phyloP scores from a whole-genome alignment of 495 filamentous ascomycete species.

The Cercophora samala region DNA sequence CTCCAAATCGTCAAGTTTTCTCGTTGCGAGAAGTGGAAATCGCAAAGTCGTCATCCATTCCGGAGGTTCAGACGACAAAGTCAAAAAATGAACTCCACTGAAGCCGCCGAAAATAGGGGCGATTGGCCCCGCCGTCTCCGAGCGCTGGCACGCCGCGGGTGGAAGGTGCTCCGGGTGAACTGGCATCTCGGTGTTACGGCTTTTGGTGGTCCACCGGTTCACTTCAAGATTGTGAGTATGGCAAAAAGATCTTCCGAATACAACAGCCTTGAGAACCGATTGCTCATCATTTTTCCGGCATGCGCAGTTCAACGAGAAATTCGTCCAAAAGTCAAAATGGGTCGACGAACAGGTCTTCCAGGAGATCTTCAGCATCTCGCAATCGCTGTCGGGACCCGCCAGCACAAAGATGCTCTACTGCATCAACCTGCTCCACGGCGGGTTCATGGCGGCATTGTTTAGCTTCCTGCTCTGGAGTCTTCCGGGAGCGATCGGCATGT shows the following conservation, averaged over 20 bases:
- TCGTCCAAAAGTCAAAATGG: constrained; percentile 66
- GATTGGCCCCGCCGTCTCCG: constrained; percentile 6
- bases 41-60: neutral
- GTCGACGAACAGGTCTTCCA: constrained; percentile 78
- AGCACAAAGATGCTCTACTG: constrained; percentile 81
- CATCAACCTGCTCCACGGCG: constrained; percentile 64
- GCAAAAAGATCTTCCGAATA: neutral
- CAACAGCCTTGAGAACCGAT: neutral
- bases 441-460: constrained; percentile 58
- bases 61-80: neutral
- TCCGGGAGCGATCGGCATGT: constrained; percentile 77
- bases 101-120: neutral
- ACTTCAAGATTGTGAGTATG: constrained; percentile 59
- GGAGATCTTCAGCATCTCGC: constrained; percentile 76
- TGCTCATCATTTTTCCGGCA: neutral
- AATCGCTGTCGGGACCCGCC: constrained; percentile 70
- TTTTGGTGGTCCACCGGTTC: constrained; percentile 69
- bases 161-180: constrained; percentile 41
- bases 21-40: neutral
- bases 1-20: neutral
- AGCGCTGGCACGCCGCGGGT: constrained; percentile 20
- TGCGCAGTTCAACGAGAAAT: constrained; percentile 57
- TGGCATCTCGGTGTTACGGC: constrained; percentile 70
- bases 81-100: neutral
- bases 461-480: constrained; percentile 72